Evolutionary conservation across 352 stramenopile species (phyloP).

Genomic region (Phytophthora cactorum): DNA sequence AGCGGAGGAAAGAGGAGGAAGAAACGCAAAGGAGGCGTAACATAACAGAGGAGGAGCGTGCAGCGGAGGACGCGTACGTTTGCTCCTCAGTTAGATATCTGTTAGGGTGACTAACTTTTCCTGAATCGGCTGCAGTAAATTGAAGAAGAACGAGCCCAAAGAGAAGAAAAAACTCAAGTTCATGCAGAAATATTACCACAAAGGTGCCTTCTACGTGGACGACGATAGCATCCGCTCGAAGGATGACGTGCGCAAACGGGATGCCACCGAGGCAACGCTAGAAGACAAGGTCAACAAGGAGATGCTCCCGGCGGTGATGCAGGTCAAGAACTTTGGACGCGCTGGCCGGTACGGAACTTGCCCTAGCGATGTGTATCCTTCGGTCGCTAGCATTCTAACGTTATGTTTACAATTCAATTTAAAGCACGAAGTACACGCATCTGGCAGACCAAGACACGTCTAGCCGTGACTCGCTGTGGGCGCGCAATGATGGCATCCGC

Average conservation of each 20-base stretch:
- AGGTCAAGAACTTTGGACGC: constrained; percentile 99
- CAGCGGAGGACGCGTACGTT: constrained; percentile 90
- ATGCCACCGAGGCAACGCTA: constrained; percentile 89
- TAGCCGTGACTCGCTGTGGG: constrained; percentile 79
- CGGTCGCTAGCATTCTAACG: constrained; percentile 15
- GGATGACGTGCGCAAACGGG: constrained; percentile 92
- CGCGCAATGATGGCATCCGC: constrained; percentile 79
- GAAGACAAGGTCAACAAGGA: constrained; percentile 95
- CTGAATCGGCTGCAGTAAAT: constrained; percentile 53
- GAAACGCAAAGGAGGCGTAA: constrained; percentile 91
- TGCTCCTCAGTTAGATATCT: background rate
- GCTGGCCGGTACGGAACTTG: constrained; percentile 80
- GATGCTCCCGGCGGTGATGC: constrained; percentile 95
- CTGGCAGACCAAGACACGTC: constrained; percentile 98
- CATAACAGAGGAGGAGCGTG: constrained; percentile 96
- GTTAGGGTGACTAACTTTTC: background rate
- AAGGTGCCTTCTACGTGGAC: constrained; percentile 98
- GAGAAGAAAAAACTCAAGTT: constrained; percentile 93
- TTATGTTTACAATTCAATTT: constrained; percentile 29
- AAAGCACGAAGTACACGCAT: constrained; percentile 97
- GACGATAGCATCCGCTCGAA: constrained; percentile 90
- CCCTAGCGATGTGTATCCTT: constrained; percentile 11
- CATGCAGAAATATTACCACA: constrained; percentile 99
- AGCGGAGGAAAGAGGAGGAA: constrained; percentile 79
- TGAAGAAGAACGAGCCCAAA: constrained; percentile 82